These are phyloP conservation scores for Chamaenerion angustifolium DNA, from an alignment of 345 rosid species.

Conservation along the genomic window DNA sequence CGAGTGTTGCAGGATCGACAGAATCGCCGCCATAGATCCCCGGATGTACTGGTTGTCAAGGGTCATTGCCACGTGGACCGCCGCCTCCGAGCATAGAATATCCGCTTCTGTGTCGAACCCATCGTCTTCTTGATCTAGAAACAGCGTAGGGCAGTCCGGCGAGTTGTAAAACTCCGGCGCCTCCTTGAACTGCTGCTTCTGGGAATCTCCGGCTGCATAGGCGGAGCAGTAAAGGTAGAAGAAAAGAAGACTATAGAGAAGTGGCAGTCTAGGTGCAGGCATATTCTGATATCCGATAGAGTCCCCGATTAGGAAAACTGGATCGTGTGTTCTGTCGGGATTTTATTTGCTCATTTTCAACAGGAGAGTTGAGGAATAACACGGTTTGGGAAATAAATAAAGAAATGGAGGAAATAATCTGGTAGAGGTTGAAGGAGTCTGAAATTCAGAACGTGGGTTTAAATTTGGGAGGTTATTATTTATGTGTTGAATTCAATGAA, in stretches of 20 bases:
- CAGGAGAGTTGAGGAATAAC: too few relatives aligned
- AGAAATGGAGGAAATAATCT: too few relatives aligned
- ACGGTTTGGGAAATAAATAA: too few relatives aligned
- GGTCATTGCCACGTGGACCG: conserved; percentile 90
- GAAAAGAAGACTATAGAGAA: conserved; percentile 5
- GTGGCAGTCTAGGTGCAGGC: neutral
- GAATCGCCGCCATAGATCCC: conserved; percentile 40
- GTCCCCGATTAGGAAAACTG: too few relatives aligned
- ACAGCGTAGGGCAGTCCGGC: conserved; percentile 34
- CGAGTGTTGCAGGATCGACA: conserved; percentile 31
- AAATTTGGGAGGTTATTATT: too few relatives aligned
- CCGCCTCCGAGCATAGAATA: conserved; percentile 53
- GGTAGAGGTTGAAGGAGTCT: too few relatives aligned
- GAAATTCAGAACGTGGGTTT: too few relatives aligned
- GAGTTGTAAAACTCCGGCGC: conserved; percentile 87
- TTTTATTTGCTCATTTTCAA: too few relatives aligned
- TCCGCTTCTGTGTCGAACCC: neutral
- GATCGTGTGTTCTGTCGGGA: too few relatives aligned
- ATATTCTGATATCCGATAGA: too few relatives aligned
- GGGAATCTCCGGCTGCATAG: conserved; percentile 3
- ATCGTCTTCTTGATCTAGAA: neutral
- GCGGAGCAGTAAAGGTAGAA: neutral
- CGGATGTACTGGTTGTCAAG: conserved; percentile 77
- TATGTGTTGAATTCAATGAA: too few relatives aligned
- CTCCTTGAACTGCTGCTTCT: conserved; percentile 50